Percentiles rank a stretch among this genome's conserved stretches.
Evolutionary conservation across 2,329 filamentous ascomycete genomes (phyloP).

Genomic region (Keithomyces neogunnii): DNA sequence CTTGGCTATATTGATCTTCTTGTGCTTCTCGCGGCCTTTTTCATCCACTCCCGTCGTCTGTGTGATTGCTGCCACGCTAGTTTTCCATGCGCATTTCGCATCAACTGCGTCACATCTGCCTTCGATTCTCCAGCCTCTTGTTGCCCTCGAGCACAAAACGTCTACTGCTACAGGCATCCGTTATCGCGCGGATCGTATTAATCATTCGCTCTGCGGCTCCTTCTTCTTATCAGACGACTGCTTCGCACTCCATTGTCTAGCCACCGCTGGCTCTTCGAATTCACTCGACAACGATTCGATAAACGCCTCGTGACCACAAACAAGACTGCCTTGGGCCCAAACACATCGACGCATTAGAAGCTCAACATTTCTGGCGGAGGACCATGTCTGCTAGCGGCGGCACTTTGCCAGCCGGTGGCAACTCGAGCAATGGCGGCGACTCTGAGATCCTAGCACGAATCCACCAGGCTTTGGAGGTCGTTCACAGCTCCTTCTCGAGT

Average conservation of each 20-base stretch:
- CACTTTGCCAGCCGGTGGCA: constrained; percentile 19
- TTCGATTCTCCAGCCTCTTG: background rate
- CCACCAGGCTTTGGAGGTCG: constrained; percentile 75
- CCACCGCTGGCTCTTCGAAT: no score
- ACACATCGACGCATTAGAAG: background rate
- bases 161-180: no score
- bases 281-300: background rate
- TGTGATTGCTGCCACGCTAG: background rate
- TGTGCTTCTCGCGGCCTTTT: background rate
- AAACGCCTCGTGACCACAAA: background rate
- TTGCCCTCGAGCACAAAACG: background rate
- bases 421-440: constrained; percentile 28
- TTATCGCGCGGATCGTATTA: no score
- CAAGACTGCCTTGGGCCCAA: background rate
- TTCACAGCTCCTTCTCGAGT: constrained; percentile 72
- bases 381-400: constrained; percentile 31
- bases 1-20: background rate
- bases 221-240: no score
- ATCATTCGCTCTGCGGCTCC: no score
- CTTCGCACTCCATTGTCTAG: no score
- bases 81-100: background rate
- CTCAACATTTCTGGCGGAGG: background rate
- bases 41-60: background rate
- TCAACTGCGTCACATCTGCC: background rate
- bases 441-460: constrained; percentile 55